Evolutionary conservation across 2,329 filamentous ascomycete species (phyloP).

Genomic region (Clonostachys rhizophaga): DNA sequence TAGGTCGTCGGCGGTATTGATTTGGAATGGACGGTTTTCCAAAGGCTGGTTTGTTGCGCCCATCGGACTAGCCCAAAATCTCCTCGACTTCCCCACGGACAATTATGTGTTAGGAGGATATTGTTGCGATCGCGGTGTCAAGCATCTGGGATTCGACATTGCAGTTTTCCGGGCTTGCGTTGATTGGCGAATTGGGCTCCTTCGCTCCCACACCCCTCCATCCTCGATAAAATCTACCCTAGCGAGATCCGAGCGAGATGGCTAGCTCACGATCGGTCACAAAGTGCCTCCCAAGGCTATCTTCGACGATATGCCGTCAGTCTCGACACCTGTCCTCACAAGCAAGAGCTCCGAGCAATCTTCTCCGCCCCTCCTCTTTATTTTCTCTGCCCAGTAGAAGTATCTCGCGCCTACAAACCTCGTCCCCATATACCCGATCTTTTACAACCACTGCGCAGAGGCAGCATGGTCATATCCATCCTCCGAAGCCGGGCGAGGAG

Average conservation of each 20-base stretch:
- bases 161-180: no score
- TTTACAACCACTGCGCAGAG: conserved; percentile 62
- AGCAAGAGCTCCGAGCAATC: no score
- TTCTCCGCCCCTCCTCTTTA: no score
- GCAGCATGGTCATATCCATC: conserved; percentile 74
- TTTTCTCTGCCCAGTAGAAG: no score
- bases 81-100: not conserved
- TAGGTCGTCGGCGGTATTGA: not conserved
- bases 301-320: conserved; percentile 18
- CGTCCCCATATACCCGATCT: conserved; percentile 20
- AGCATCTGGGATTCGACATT: no score
- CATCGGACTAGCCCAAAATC: not conserved
- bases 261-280: conserved; percentile 22
- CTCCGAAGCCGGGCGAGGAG: conserved; percentile 91
- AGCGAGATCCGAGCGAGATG: conserved; percentile 9
- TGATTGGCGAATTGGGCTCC: no score
- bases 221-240: no score
- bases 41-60: no score
- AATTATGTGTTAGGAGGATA: not conserved
- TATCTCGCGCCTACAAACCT: no score
- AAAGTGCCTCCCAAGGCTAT: conserved; percentile 21
- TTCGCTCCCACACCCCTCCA: no score
- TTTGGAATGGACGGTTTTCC: no score
- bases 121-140: no score
- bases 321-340: conserved; percentile 11